phyloP scores from a whole-genome alignment of 352 stramenopile species.

The Discostella stelligera region DNA sequence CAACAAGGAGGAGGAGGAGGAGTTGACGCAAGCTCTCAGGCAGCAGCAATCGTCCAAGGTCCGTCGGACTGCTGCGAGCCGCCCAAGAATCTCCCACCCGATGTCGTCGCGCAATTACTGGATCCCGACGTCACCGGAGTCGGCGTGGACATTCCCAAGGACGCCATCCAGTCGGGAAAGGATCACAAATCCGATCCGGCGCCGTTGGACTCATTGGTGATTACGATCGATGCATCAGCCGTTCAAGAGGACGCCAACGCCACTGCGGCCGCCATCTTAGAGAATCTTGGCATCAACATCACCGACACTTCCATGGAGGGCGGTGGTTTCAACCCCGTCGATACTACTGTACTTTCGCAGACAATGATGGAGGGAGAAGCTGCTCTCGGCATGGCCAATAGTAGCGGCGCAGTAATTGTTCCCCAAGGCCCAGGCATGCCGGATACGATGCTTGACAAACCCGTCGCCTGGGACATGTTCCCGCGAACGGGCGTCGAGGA shows the following conservation, averaged over 20 bases:
- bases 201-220: neutral
- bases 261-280: neutral
- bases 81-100: neutral
- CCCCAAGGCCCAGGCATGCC: neutral
- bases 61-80: conserved; percentile 4
- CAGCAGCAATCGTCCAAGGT: neutral
- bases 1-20: neutral
- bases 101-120: neutral
- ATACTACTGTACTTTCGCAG: neutral
- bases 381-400: neutral
- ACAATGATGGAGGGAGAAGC: neutral
- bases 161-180: conserved; percentile 9
- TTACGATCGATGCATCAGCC: neutral
- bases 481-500: conserved; percentile 1
- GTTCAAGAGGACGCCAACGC: neutral
- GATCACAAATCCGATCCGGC: neutral
- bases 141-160: conserved; percentile 6
- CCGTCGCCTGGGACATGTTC: neutral
- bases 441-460: neutral
- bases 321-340: neutral
- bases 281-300: neutral
- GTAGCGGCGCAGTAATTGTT: neutral
- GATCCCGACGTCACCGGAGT: neutral
- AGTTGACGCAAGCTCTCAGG: neutral
- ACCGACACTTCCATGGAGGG: neutral